These are phyloP conservation scores for Heliamphora exappendiculata DNA, from an alignment of 148 eudicot genomes.

Conservation along the genomic window DNA sequence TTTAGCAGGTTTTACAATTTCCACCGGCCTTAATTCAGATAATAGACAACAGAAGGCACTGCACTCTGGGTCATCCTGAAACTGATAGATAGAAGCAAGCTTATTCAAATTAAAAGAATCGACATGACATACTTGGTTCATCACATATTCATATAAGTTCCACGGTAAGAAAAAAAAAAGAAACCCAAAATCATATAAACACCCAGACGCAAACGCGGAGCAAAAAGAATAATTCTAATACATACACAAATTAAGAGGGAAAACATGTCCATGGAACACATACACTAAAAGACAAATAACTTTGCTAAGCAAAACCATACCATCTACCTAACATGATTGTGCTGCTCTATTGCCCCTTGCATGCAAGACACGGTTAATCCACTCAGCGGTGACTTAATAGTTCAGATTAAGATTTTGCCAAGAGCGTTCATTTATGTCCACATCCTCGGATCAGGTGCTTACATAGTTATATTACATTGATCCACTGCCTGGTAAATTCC, in stretches of 20 bases:
- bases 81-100: slow-evolving; percentile 38
- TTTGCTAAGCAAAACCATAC: neutral
- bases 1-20: slow-evolving; percentile 81
- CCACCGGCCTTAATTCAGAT: slow-evolving; percentile 88
- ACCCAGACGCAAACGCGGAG: no score
- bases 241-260: neutral
- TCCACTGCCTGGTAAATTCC: slow-evolving; percentile 1
- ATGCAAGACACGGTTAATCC: neutral
- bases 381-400: neutral
- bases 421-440: neutral
- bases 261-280: neutral
- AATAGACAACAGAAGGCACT: slow-evolving; percentile 70
- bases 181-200: no score
- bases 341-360: neutral
- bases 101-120: slow-evolving; percentile 8
- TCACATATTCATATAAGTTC: neutral
- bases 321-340: neutral
- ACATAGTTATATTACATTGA: neutral
- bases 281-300: neutral
- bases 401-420: neutral
- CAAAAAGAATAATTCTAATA: neutral
- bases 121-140: neutral
- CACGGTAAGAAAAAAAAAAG: neutral
- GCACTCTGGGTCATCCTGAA: slow-evolving; percentile 83
- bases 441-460: neutral